Base-by-base conservation (phyloP, 768 basidiomycete species). In the Russula dissimulans region DNA sequence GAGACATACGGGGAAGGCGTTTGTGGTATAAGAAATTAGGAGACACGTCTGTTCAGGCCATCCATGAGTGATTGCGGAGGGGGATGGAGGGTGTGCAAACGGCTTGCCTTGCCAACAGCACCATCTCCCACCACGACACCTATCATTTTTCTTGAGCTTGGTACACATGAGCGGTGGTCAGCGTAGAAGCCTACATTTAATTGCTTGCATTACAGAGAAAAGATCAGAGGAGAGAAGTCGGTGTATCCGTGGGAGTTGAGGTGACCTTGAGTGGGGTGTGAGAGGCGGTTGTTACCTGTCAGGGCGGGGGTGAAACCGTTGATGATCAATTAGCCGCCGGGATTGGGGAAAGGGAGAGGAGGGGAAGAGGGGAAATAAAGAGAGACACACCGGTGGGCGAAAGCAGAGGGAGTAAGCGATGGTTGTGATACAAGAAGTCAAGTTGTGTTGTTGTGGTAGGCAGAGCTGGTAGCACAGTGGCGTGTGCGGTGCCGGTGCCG, bases 91-190 rank as follows among this genome's bases (percentile, higher is more conserved):
- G 54, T 58, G 43, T 42, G 52, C 46, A 50, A 56, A 47, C 29
- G 61, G 74, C 83, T 69, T 68, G 86, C 93, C 89, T 97, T 97
- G 73, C 95, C 95, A 68, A 97, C 95, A 60, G 95, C 95, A 83
- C 95, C 95, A 79, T 97, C 95, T 70, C 94, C 94, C 54, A 97
- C 94, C 70, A 97, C 94, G 75, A 97, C 94, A 80, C 93, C 94
- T 95, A 71, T 51, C 51, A 45, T 64, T 67, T 59, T 45, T 60
- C 69, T 78, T 75, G 56, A 50, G 42, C 54, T 63, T 49, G 55
- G 29, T 53, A 65, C 62, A 41, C 51, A 39, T 44, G 44, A 58
- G 38, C 7, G 54, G 18, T 36, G 5, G 43, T 42, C 36, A 41
- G 43, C 17, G 32, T 39, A 56, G n/a, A 57, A 76, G 39, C 84